A percentile compares a stretch with the other conserved stretches of the same genome.
Conservation (phyloP, 345 rosid species). For the Balakata baccata region DNA sequence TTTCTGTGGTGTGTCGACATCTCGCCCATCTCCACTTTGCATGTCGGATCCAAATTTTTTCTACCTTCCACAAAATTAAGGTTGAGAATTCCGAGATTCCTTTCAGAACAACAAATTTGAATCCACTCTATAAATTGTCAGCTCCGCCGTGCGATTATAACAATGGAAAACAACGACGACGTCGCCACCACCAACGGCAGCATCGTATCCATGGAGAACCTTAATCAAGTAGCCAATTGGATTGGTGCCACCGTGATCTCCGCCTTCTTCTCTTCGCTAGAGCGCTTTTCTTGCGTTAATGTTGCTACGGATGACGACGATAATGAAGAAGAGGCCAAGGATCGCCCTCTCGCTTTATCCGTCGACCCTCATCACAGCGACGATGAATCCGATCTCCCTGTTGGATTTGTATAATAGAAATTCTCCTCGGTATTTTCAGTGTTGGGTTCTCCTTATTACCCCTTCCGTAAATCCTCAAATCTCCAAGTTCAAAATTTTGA, state of each 20-base stretch:
- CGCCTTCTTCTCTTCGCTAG: slow-evolving; percentile 86
- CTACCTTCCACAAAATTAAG: neutral
- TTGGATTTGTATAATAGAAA: slow-evolving; percentile 12
- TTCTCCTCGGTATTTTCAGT: neutral
- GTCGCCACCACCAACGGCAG: slow-evolving; percentile 8
- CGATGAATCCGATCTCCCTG: slow-evolving; percentile 27
- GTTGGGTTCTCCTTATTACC: neutral
- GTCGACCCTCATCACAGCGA: slow-evolving; percentile 26
- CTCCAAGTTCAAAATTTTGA: neutral
- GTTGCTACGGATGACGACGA: slow-evolving; percentile 68
- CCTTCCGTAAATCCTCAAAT: neutral
- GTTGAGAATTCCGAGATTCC: neutral
- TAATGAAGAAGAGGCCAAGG: slow-evolving; percentile 46
- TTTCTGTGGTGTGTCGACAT: too few relatives aligned
- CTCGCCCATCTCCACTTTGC: neutral
- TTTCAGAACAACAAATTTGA: neutral
- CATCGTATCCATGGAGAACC: slow-evolving; percentile 43
- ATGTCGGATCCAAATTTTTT: neutral
- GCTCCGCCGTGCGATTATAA: neutral
- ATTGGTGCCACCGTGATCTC: slow-evolving; percentile 64
- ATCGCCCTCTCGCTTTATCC: slow-evolving; percentile 51
- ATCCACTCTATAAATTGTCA: neutral
- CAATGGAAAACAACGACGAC: slow-evolving; percentile 23
- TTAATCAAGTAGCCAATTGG: slow-evolving; percentile 63
- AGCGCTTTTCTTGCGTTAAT: slow-evolving; percentile 88